Percentiles rank a stretch among this genome's conserved stretches.
Conservation (phyloP, 2,329 filamentous ascomycete species). For the Aspergillus brunneoviolaceus region DNA sequence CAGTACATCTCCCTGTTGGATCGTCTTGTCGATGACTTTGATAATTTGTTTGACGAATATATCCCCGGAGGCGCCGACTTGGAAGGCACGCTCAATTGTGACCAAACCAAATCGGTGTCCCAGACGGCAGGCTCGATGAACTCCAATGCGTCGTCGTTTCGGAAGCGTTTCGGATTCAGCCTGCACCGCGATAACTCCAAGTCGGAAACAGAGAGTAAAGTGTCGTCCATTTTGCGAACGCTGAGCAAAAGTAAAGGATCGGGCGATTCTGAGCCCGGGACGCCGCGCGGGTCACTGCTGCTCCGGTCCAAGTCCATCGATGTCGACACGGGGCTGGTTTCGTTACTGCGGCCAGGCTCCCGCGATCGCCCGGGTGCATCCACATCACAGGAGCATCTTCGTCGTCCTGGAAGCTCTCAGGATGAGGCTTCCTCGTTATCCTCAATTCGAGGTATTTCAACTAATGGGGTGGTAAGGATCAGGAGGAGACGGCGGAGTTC, state of each 20-base stretch:
- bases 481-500: conserved; percentile 86
- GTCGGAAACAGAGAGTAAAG: conserved; percentile 64
- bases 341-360: conserved; percentile 54
- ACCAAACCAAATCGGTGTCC: conserved; percentile 59
- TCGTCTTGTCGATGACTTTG: conserved; percentile 83
- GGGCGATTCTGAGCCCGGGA: conserved; percentile 63
- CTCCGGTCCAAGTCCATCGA: conserved; percentile 78
- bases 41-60: conserved; percentile 76
- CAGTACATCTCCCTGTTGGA: conserved; percentile 87
- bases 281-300: conserved; percentile 65
- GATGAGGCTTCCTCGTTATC: conserved; percentile 49
- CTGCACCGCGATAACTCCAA: conserved; percentile 78
- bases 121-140: conserved; percentile 71
- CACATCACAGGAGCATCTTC: conserved; percentile 47
- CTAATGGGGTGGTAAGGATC: conserved; percentile 44
- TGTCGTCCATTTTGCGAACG: conserved; percentile 79
- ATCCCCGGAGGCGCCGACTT: conserved; percentile 46
- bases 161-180: conserved; percentile 80
- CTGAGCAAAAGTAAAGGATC: conserved; percentile 74
- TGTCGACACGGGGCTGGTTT: conserved; percentile 52
- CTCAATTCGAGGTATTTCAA: conserved; percentile 54
- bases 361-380: conserved; percentile 56
- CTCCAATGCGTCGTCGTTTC: conserved; percentile 82
- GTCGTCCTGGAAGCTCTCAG: conserved; percentile 47
- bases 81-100: conserved; percentile 49